Evolutionary conservation across 495 filamentous ascomycete genomes (phyloP), one percentile per base, ranked within the genome.

Genomic region (Aspergillus ostianus): DNA sequence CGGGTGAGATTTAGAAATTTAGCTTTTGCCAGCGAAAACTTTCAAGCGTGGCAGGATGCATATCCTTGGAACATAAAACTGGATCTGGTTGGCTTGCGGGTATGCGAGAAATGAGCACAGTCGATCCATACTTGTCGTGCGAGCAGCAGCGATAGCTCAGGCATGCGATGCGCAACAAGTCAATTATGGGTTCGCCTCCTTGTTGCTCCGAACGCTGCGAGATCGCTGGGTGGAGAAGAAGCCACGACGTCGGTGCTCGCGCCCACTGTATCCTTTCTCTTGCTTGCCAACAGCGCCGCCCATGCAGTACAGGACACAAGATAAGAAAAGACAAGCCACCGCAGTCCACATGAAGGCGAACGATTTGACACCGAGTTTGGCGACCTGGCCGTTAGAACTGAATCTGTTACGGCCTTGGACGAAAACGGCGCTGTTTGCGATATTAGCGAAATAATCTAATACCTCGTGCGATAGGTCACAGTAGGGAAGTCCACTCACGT

Each of bases 301-400:
- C 32, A 84, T 51, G 74, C 86, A 93, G 77, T 93, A 90, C 18
- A 92, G 69, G 26, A 92, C 52, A 13, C 85, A 88, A 17, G 90
- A 84, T 53, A 96, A 73, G 59, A 93, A 75, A 51, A 90, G 80
- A 50, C 84, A 86, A 1, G 80, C 84, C 66, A 87, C 84, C 5
- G 90, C 82, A 3, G 87, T 87, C 92, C 92, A 97, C 74, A 88
- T 91, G 76, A 96, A 96, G 27, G 84, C 92, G 64, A 90, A 93
- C 7, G 89, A 86, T 61, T 91, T 90, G 17, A 72, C 63, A 26
- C 92, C 92, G 6, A 97, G 71, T 8, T 64, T 70, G 21, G 92
- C 84, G 41, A 59, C 53, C 48, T 86, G 82, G 64, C 81, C 82
- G 57, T 78, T 82, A 36, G 65, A 57, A 29, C 73, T 75, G 78